Conservation (phyloP, 495 filamentous ascomycete genomes). For the Neurospora sp. region DNA sequence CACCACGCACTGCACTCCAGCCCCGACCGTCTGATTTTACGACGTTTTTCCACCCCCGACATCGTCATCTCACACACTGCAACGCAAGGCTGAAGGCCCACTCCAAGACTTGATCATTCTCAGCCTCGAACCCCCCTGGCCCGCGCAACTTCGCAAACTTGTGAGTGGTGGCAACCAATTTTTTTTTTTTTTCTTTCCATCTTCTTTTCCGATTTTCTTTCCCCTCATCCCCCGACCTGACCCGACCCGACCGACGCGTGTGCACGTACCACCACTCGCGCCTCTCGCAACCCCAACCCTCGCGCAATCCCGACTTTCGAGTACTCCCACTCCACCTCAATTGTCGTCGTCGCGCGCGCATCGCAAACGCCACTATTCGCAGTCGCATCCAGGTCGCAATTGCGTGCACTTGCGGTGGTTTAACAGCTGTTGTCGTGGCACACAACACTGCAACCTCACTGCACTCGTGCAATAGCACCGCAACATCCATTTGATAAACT, state of each 20-base stretch:
- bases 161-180: constrained; percentile 22
- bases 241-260: constrained; percentile 16
- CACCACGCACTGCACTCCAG: not conserved
- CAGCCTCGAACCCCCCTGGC: constrained; percentile 15
- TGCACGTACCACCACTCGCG: constrained; percentile 19
- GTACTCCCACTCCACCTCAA: constrained; percentile 1
- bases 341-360: constrained; percentile 1
- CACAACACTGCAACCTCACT: not conserved
- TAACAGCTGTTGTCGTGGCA: not conserved
- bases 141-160: constrained; percentile 9
- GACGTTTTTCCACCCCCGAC: constrained; percentile 20
- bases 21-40: constrained; percentile 1
- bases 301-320: constrained; percentile 3
- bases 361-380: constrained; percentile 5
- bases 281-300: constrained; percentile 8
- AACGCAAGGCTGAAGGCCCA: constrained; percentile 18
- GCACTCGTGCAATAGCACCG: not conserved
- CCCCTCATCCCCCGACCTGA: constrained; percentile 7
- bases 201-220: constrained; percentile 10
- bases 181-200: constrained; percentile 4
- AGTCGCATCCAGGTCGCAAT: not conserved
- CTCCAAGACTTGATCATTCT: constrained; percentile 10
- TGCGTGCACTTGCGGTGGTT: not conserved
- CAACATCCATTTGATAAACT: not conserved
- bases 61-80: constrained; percentile 3